Base-by-base conservation (phyloP, 2,329 filamentous ascomycete genomes). In the Penicillium sp. region DNA sequence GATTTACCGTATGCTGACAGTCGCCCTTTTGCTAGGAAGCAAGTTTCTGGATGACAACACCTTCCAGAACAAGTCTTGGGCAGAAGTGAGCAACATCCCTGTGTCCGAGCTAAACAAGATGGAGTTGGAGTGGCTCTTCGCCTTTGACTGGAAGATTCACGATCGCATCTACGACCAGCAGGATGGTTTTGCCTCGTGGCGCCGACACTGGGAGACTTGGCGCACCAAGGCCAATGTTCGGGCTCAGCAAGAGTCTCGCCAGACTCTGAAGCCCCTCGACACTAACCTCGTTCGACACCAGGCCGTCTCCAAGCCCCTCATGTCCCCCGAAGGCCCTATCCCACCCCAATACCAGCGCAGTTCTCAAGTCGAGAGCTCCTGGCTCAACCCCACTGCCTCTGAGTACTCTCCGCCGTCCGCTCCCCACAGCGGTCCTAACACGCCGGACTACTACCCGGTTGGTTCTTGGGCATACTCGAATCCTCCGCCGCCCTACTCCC, bases 1-100 rank as follows among this genome's bases (percentile, higher is more conserved):
- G 68, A 82, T 95, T 49, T 95, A 93, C 81, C 88, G 90, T 55
- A 87, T 95, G 77, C 81, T 96, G 59, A 95, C 91, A 6, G 88
- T 93, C 34, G 85, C 88, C 7, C 78, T 96, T 52, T 82, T 96
- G 47, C 80, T 96, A 48, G 92, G 90, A 54, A 95, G 90, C 84
- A 96, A 96, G 77, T 96, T 96, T 67, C 79, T 96, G 61, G 92
- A 96, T 67, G 92, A 96, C 79, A 96, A 96, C 75, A 96, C 92
- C 6, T 96, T 96, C 75, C 92, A 96, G 80, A 96, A 96, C 76
- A 88, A 90, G 50, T 96, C 92, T 1, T 96, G 92, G 92, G 90
- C 92, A 5, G 92, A 96, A 69, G 92, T 96, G 47, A 96, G 90
- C 73, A 90, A 89, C 56, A 95, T 96, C 61, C 80, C 86, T 29